Base-by-base conservation (phyloP, 768 basidiomycete species). In the Lyophyllum decastes region DNA sequence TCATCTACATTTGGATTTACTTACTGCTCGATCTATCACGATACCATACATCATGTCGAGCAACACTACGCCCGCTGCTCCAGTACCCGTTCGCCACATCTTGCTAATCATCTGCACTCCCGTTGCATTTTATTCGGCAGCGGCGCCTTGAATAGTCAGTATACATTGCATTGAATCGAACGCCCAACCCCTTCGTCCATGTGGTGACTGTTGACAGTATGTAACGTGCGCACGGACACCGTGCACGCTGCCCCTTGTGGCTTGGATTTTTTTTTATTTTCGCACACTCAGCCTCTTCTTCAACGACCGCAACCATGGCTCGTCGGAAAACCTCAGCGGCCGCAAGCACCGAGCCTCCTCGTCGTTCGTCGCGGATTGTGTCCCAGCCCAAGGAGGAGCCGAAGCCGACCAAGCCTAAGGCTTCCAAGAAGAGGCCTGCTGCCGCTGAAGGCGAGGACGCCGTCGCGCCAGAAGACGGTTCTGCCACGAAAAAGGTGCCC, bases 291-390 rank as follows among this genome's bases (percentile, higher is more conserved):
- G 35, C 30, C 10, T 35, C 54, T 43, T 43, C 50, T n/a, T 49
- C 56, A 43, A 61, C 63, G 60, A 63, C 64, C 58, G 50, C 58
- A 53, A 68, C 49, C 50, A 72, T 72, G 70, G 62, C 72, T 57
- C 73, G 76, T 56, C 70, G 73, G 41, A 76, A 78, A 64, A 61
- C 64, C 35, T 64, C 76, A 54, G 70, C 71, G 5, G 55, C 66
- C 43, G 57, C 70, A 55, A 70, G 70, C 48, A 60, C 72, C 33
- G 72, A 73, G 43, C 75, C 80, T 43, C 79, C 82, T 9, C 76
- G 86, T 58, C 77, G 87, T 55, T 89, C 87, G 4, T 76, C 78
- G 16, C 73, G 87, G 51, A 79, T 87, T 55, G 81, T 83, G 3
- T 69, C 80, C 6, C 78, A 80, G 57, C 78, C 80, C 34, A 76